A percentile compares a stretch with the other conserved stretches of the same genome.
phyloP scores from a whole-genome alignment of 139 green algal species.

The Volvox reticuliferus region DNA sequence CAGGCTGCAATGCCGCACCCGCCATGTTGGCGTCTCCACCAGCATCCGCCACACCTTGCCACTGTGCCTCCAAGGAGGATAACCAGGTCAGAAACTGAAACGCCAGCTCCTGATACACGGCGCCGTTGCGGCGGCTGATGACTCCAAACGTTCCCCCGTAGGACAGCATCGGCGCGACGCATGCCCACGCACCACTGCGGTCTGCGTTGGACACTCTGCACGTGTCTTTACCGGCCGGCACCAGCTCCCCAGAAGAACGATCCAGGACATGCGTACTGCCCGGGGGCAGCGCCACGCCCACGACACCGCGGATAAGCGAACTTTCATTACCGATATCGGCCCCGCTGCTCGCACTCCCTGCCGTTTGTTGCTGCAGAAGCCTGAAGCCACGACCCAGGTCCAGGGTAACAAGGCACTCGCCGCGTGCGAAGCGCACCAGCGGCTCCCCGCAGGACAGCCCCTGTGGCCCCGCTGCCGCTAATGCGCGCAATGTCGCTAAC shows the following conservation, averaged over 20 bases:
- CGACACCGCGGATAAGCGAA: neutral
- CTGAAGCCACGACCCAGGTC: conserved; percentile 10
- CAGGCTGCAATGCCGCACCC: neutral
- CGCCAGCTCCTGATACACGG: conserved; percentile 10
- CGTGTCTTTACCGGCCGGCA: neutral
- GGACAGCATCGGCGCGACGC: conserved; percentile 4
- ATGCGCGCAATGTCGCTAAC: neutral
- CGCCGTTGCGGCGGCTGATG: neutral
- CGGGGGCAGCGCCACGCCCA: conserved; percentile 16
- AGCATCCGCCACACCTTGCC: neutral
- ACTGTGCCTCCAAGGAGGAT: neutral
- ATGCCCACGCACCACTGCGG: neutral
- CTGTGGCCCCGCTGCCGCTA: neutral
- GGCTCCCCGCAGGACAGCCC: conserved; percentile 8
- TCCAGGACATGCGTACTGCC: conserved; percentile 2
- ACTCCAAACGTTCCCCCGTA: conserved; percentile 38
- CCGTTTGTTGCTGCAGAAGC: neutral
- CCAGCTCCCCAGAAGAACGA: neutral
- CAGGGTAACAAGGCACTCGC: conserved; percentile 29
- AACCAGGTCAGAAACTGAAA: conserved; percentile 25
- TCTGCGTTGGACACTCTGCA: neutral
- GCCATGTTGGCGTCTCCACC: neutral
- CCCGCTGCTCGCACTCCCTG: neutral
- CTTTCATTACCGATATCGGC: neutral
- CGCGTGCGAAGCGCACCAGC: neutral